Percentiles rank a stretch among this genome's conserved stretches.
phyloP scores from a whole-genome alignment of 2,329 filamentous ascomycete genomes.

The Daldinia sp. region DNA sequence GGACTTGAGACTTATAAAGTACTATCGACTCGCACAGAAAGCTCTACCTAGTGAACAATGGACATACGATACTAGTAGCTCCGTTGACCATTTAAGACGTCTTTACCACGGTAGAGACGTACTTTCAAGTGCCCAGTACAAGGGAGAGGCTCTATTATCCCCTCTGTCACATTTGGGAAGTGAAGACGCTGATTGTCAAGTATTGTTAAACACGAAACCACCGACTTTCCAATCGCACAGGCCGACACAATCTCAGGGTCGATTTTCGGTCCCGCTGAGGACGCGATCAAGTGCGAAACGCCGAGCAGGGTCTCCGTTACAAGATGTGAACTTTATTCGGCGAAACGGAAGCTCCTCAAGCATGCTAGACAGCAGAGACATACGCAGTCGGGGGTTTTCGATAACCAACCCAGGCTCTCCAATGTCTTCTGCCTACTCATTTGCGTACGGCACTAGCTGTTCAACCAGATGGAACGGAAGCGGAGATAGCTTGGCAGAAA shows the following conservation, averaged over 20 bases:
- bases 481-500: constrained; percentile 28
- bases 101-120: constrained; percentile 24
- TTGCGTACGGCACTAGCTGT: constrained; percentile 28
- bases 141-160: neutral
- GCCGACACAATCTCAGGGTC: neutral
- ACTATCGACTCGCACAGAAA: constrained; percentile 34
- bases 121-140: neutral
- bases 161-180: neutral
- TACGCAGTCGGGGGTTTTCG: constrained; percentile 23
- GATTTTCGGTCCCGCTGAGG: constrained; percentile 24
- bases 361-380: constrained; percentile 26
- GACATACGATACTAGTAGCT: constrained; percentile 10
- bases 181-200: neutral
- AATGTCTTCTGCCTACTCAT: constrained; percentile 33
- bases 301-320: constrained; percentile 30
- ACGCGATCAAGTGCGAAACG: constrained; percentile 28
- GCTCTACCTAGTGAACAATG: constrained; percentile 23
- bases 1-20: constrained; percentile 34
- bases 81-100: constrained; percentile 24
- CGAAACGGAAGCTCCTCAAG: constrained; percentile 37
- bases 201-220: neutral
- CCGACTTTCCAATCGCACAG: constrained; percentile 10
- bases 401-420: constrained; percentile 26
- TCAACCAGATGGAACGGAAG: constrained; percentile 33
- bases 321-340: constrained; percentile 17